A percentile compares a stretch with the other conserved stretches of the same genome.
These are phyloP conservation scores for Rhizophora mangle DNA, from an alignment of 345 rosid species.

Conservation along the genomic window DNA sequence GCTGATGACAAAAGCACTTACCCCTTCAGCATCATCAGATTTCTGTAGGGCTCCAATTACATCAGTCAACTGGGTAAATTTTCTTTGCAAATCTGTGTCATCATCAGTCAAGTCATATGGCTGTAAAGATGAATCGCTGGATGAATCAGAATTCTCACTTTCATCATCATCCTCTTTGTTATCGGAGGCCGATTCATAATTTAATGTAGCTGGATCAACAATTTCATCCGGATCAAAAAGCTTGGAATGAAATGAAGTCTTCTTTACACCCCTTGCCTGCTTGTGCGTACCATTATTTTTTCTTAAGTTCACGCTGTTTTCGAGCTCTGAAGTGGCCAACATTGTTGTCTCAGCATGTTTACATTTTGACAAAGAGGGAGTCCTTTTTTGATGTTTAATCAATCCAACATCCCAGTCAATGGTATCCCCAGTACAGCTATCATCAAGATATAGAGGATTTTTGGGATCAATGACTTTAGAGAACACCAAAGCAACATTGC, in stretches of 20 bases:
- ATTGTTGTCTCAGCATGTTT: constrained; percentile 33
- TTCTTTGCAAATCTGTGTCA: constrained; percentile 64
- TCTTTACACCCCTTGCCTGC: constrained; percentile 36
- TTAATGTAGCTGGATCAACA: constrained; percentile 70
- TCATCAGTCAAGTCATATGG: constrained; percentile 92
- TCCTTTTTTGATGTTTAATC: constrained; percentile 33
- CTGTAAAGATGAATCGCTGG: constrained; percentile 73
- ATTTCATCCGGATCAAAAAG: constrained; percentile 87
- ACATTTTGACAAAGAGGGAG: constrained; percentile 25
- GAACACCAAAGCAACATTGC: constrained; percentile 74
- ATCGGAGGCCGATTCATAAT: constrained; percentile 53
- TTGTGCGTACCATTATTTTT: constrained; percentile 20
- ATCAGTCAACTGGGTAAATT: constrained; percentile 79
- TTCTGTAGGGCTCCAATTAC: constrained; percentile 88
- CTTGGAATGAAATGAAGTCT: constrained; percentile 39
- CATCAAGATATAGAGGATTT: constrained; percentile 88
- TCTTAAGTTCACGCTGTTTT: constrained; percentile 23
- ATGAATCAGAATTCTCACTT: constrained; percentile 64
- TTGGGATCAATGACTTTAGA: constrained; percentile 87
- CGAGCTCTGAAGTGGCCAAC: constrained; percentile 29
- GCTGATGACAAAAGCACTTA: constrained; percentile 36
- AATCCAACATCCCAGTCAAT: constrained; percentile 90
- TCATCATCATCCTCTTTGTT: constrained; percentile 50
- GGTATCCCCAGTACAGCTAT: constrained; percentile 53
- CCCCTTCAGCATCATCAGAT: constrained; percentile 89